Evolutionary conservation across 2,329 filamentous ascomycete genomes (phyloP).

Genomic region (Fusarium chuoi): DNA sequence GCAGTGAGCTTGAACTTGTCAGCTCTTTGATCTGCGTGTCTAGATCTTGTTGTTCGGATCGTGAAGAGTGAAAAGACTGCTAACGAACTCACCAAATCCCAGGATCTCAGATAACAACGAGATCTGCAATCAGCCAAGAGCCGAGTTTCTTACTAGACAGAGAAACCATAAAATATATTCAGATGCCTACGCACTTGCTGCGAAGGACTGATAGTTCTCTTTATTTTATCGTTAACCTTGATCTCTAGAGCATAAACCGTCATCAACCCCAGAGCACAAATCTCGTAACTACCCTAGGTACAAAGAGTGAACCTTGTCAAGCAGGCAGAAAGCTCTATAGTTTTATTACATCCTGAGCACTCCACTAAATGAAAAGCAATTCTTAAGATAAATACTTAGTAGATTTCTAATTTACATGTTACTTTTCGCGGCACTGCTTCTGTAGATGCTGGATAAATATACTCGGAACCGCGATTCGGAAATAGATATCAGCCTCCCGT

Average conservation of each 20-base stretch:
- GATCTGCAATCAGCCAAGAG: rapidly evolving
- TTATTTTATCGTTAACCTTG: rapidly evolving
- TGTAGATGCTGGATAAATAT: neutral
- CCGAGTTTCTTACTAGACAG: rapidly evolving
- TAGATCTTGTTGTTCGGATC: rapidly evolving
- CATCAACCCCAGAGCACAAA: rapidly evolving
- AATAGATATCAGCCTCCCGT: neutral
- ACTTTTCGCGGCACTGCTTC: rapidly evolving
- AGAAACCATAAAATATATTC: rapidly evolving
- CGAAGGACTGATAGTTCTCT: rapidly evolving
- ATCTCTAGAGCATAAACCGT: neutral
- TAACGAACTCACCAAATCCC: neutral
- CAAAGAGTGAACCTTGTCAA: rapidly evolving
- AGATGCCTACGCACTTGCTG: rapidly evolving
- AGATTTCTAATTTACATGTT: rapidly evolving
- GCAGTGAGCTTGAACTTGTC: neutral
- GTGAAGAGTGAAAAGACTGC: rapidly evolving
- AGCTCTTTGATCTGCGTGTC: rapidly evolving
- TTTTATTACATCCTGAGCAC: rapidly evolving
- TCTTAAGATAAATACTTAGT: rapidly evolving
- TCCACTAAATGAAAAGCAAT: rapidly evolving
- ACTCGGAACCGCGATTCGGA: neutral
- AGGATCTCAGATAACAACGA: rapidly evolving
- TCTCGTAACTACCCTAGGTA: neutral
- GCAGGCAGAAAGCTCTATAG: rapidly evolving